These are phyloP conservation scores for Colletotrichum spaethianum DNA, from an alignment of 2,329 filamentous ascomycete genomes.

Conservation along the genomic window DNA sequence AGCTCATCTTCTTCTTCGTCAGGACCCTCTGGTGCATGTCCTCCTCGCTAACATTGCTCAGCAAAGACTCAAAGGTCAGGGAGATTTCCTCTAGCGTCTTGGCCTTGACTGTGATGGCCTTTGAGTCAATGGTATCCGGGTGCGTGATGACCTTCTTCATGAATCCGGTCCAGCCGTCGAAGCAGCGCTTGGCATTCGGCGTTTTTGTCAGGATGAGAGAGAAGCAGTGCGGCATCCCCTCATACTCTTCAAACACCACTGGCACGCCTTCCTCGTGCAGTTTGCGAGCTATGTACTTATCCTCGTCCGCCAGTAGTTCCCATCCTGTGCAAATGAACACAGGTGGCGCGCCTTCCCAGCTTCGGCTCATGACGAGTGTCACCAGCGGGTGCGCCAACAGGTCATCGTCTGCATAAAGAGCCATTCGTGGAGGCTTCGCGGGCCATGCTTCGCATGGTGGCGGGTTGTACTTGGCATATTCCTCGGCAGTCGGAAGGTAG, in stretches of 20 bases:
- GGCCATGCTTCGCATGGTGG: slow-evolving; percentile 71
- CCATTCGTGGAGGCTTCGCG: slow-evolving; percentile 64
- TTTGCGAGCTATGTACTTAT: slow-evolving; percentile 70
- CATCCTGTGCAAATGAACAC: slow-evolving; percentile 78
- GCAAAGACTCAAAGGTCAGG: slow-evolving; percentile 59
- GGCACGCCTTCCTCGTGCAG: slow-evolving; percentile 70
- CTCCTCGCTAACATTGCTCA: slow-evolving; percentile 57
- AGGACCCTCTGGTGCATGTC: slow-evolving; percentile 58
- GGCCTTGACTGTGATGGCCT: slow-evolving; percentile 63
- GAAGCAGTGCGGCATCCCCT: slow-evolving; percentile 87
- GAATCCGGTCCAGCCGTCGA: slow-evolving; percentile 70
- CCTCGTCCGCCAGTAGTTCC: slow-evolving; percentile 80
- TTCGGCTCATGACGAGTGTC: slow-evolving; percentile 69
- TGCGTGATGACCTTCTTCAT: slow-evolving; percentile 59
- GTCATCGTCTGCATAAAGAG: slow-evolving; percentile 69
- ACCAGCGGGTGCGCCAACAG: slow-evolving; percentile 77
- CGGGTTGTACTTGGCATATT: slow-evolving; percentile 46
- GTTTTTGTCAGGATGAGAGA: slow-evolving; percentile 67
- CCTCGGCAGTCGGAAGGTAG: slow-evolving; percentile 69
- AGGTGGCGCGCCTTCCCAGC: slow-evolving; percentile 76
- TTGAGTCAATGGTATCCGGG: slow-evolving; percentile 52
- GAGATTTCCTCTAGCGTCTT: slow-evolving; percentile 65
- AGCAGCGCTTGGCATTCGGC: slow-evolving; percentile 64
- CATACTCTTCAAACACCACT: slow-evolving; percentile 80
- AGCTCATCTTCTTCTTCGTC: slow-evolving; percentile 43